Evolutionary conservation across 306 rosid genomes (phyloP).

Genomic region (Mimosa pudica): DNA sequence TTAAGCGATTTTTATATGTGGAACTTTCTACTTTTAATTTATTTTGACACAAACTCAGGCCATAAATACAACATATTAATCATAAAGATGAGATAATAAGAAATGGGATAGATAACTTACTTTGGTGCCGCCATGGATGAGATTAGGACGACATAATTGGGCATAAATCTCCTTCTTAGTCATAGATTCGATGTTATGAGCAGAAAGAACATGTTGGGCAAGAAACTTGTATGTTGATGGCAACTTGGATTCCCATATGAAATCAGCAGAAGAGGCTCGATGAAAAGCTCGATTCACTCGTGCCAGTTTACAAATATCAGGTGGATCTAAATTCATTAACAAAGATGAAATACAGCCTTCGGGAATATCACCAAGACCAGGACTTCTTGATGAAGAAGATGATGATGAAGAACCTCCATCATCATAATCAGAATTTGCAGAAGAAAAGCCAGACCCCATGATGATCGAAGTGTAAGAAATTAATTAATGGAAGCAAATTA

Average conservation of each 20-base stretch:
- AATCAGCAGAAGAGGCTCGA: constrained; percentile 75
- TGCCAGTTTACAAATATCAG: constrained; percentile 74
- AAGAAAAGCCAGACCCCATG: constrained; percentile 74
- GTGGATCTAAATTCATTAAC: constrained; percentile 64
- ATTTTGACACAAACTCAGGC: too few species aligned
- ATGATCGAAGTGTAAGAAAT: background rate
- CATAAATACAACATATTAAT: too few species aligned
- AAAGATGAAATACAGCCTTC: constrained; percentile 73
- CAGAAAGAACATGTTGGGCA: constrained; percentile 39
- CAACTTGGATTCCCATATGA: constrained; percentile 74
- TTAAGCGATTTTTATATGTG: too few species aligned
- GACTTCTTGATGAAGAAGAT: constrained; percentile 23
- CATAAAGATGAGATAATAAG: too few species aligned
- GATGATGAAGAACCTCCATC: constrained; percentile 20
- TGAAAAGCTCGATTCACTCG: constrained; percentile 58
- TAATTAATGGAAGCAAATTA: background rate
- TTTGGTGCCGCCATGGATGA: constrained; percentile 58
- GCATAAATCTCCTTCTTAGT: constrained; percentile 66
- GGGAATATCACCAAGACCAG: constrained; percentile 68
- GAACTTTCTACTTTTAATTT: too few species aligned
- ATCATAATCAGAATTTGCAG: constrained; percentile 18
- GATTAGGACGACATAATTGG: constrained; percentile 54
- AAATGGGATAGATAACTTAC: constrained; percentile 31
- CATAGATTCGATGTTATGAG: constrained; percentile 23
- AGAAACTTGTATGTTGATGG: constrained; percentile 67